Conservation (phyloP, 305 asterid genomes). For the Solanum hybrid region DNA sequence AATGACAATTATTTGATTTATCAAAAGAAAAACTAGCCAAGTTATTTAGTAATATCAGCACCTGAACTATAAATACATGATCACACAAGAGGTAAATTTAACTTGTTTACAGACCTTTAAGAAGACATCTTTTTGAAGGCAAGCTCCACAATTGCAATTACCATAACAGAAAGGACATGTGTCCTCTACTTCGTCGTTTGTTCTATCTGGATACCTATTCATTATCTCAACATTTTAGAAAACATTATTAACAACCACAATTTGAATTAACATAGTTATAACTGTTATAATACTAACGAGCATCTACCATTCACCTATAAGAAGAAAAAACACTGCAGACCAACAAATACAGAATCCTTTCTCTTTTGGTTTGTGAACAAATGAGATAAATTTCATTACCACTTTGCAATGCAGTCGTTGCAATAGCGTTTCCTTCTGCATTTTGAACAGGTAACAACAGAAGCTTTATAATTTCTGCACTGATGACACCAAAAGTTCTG, state of each 20-base stretch:
- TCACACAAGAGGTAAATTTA: neutral
- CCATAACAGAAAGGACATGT: slow-evolving; percentile 66
- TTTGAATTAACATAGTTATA: neutral
- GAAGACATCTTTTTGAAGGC: slow-evolving; percentile 43
- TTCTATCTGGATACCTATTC: slow-evolving; percentile 62
- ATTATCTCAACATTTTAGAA: slow-evolving; percentile 10
- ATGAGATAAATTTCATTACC: slow-evolving; percentile 28
- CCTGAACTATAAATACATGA: neutral
- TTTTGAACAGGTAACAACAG: slow-evolving; percentile 39
- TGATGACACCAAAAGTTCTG: slow-evolving; percentile 48
- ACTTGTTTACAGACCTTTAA: slow-evolving; percentile 25
- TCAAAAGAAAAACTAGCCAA: slow-evolving; percentile 7
- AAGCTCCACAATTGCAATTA: slow-evolving; percentile 67
- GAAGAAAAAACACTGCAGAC: neutral
- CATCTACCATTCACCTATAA: neutral
- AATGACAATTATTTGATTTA: neutral
- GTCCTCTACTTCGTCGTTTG: slow-evolving; percentile 34
- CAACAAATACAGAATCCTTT: neutral
- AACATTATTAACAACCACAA: neutral
- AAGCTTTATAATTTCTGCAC: slow-evolving; percentile 33
- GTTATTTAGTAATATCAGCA: slow-evolving; percentile 3
- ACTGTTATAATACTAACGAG: neutral
- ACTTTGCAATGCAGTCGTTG: slow-evolving; percentile 53
- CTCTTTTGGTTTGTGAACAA: neutral
- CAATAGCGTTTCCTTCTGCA: slow-evolving; percentile 68